Evolutionary conservation across 2,329 filamentous ascomycete genomes (phyloP).

Genomic region (Colletotrichum incanum): DNA sequence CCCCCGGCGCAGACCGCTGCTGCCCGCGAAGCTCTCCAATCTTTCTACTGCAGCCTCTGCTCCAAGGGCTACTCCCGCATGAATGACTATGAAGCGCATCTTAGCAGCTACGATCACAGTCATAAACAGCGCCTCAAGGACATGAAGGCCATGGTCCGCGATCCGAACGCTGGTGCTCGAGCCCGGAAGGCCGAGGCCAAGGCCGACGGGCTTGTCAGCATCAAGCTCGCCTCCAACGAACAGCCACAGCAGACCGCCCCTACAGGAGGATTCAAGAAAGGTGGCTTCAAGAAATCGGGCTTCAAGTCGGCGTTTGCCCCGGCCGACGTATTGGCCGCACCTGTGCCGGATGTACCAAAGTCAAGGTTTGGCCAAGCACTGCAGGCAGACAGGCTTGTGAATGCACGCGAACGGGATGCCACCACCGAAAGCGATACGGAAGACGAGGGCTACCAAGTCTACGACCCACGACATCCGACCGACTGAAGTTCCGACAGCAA

Average conservation of each 20-base stretch:
- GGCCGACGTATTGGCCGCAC: constrained; percentile 56
- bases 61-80: constrained; percentile 95
- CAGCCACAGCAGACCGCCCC: constrained; percentile 48
- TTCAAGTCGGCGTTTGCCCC: constrained; percentile 84
- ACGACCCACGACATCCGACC: constrained; percentile 73
- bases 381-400: constrained; percentile 46
- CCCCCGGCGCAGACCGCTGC: constrained; percentile 72
- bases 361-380: constrained; percentile 23
- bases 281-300: constrained; percentile 85
- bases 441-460: constrained; percentile 80
- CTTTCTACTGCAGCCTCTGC: constrained; percentile 90
- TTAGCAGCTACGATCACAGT: constrained; percentile 94
- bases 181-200: constrained; percentile 81
- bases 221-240: constrained; percentile 69
- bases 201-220: constrained; percentile 78
- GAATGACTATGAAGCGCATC: constrained; percentile 96
- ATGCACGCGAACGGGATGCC: constrained; percentile 9
- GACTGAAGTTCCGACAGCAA: constrained; percentile 60
- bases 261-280: constrained; percentile 73
- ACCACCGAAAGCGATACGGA: constrained; percentile 75
- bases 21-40: constrained; percentile 82
- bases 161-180: constrained; percentile 75
- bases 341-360: constrained; percentile 45
- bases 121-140: constrained; percentile 93
- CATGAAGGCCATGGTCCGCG: constrained; percentile 87